phyloP scores from a whole-genome alignment of 1,284 basidiomycete genomes.

The Athelia psychrophila region DNA sequence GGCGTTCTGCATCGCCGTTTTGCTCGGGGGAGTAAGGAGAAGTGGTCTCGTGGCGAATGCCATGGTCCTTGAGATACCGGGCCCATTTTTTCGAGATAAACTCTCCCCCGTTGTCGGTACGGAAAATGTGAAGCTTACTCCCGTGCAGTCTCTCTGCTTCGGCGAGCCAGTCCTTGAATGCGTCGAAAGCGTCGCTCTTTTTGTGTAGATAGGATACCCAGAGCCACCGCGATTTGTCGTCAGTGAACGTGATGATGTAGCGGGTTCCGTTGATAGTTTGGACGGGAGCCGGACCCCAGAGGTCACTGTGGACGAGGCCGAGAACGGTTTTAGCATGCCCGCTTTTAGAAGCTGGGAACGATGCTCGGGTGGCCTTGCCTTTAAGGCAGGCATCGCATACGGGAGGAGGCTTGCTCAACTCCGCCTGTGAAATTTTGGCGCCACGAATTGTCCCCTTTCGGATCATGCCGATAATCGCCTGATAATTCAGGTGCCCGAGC shows the following conservation, averaged over 20 bases:
- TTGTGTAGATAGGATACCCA: slow-evolving; percentile 20
- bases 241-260: slow-evolving; percentile 34
- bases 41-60: slow-evolving; percentile 16
- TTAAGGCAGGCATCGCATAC: slow-evolving; percentile 8
- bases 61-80: slow-evolving; percentile 13
- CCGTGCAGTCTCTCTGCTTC: slow-evolving; percentile 26
- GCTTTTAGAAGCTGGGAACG: neutral
- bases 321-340: slow-evolving; percentile 8
- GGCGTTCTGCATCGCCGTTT: slow-evolving; percentile 18
- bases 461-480: slow-evolving; percentile 2
- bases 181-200: slow-evolving; percentile 28
- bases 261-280: slow-evolving; percentile 20
- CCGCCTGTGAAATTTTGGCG: slow-evolving; percentile 5
- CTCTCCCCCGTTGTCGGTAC: slow-evolving; percentile 29
- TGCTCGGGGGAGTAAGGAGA: slow-evolving; percentile 16
- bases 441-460: slow-evolving; percentile 3
- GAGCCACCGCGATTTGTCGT: slow-evolving; percentile 22
- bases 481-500: slow-evolving; percentile 10
- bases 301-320: slow-evolving; percentile 31
- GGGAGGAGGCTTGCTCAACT: slow-evolving; percentile 4
- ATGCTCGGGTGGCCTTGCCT: slow-evolving; percentile 2
- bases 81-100: slow-evolving; percentile 19
- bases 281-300: slow-evolving; percentile 27
- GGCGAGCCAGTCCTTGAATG: slow-evolving; percentile 28
- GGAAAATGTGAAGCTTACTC: slow-evolving; percentile 18